Percentiles rank a stretch among this genome's conserved stretches.
phyloP scores from a whole-genome alignment of 116 monocot species.

The Cymodocea nodosa region DNA sequence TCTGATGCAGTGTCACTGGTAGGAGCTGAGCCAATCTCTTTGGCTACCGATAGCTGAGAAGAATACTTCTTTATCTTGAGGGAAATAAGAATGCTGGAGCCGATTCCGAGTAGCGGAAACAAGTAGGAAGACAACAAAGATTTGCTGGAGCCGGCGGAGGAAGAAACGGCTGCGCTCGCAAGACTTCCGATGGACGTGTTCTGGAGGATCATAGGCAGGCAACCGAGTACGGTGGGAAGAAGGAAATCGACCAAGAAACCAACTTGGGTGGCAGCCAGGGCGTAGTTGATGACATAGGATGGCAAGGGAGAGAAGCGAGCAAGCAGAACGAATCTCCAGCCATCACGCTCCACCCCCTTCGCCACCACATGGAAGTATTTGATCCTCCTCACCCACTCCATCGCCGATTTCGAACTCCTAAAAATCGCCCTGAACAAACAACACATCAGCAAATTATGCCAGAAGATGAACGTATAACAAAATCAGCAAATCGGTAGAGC shows the following conservation, averaged over 20 bases:
- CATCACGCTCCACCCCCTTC: conserved; percentile 75
- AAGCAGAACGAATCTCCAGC: conserved; percentile 89
- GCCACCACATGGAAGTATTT: conserved; percentile 61
- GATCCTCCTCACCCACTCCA: conserved; percentile 48
- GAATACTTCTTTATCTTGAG: conserved; percentile 80
- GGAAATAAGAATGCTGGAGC: conserved; percentile 76
- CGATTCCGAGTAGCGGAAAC: conserved; percentile 69
- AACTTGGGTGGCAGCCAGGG: conserved; percentile 76
- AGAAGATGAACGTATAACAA: neutral
- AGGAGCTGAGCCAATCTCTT: conserved; percentile 12
- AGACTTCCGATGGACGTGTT: conserved; percentile 92
- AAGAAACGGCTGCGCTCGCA: conserved; percentile 71
- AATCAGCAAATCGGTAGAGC: too few relatives aligned
- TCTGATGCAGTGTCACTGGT: too few relatives aligned
- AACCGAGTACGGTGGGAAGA: conserved; percentile 72
- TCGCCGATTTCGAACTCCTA: conserved; percentile 68
- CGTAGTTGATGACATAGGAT: conserved; percentile 87
- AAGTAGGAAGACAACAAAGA: conserved; percentile 46
- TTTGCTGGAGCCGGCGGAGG: conserved; percentile 43
- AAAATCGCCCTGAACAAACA: conserved; percentile 41
- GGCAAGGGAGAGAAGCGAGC: conserved; percentile 90
- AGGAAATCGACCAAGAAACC: conserved; percentile 78
- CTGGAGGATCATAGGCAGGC: conserved; percentile 97
- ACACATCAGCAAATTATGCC: too few relatives aligned
- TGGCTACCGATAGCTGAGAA: conserved; percentile 32